These are phyloP conservation scores for Cephalotrichum gorgonifer DNA, from an alignment of 2,329 filamentous ascomycete species.

Conservation along the genomic window DNA sequence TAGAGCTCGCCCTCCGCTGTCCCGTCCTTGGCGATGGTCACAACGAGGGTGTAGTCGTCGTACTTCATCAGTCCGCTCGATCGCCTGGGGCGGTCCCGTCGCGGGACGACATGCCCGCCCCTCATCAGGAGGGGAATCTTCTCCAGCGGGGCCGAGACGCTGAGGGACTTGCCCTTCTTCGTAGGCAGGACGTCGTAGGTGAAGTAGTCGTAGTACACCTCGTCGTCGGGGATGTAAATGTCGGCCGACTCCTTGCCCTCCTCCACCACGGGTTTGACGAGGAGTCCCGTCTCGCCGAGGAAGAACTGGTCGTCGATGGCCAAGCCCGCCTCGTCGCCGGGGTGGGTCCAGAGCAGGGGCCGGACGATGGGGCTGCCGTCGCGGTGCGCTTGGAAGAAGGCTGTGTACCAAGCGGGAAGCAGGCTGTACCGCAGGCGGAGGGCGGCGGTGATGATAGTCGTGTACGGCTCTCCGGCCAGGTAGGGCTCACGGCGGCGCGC, in stretches of 20 bases:
- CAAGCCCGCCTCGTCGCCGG: conserved; percentile 77
- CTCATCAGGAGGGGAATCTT: conserved; percentile 86
- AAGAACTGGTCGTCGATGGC: conserved; percentile 89
- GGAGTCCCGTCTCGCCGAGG: conserved; percentile 73
- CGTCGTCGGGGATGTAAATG: conserved; percentile 80
- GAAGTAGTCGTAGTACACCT: conserved; percentile 93
- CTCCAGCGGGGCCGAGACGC: conserved; percentile 68
- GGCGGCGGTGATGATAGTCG: conserved; percentile 75
- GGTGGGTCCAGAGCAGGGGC: conserved; percentile 89
- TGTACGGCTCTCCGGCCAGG: conserved; percentile 74
- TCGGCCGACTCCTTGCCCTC: conserved; percentile 64
- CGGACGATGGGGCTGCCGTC: conserved; percentile 80
- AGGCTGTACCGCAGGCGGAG: conserved; percentile 82
- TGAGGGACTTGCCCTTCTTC: conserved; percentile 58
- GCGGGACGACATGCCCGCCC: conserved; percentile 83
- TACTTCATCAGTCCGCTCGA: conserved; percentile 84
- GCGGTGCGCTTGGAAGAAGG: conserved; percentile 79
- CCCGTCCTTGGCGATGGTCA: conserved; percentile 51
- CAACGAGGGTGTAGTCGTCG: conserved; percentile 88
- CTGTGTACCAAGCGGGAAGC: conserved; percentile 91
- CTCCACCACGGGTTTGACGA: conserved; percentile 83
- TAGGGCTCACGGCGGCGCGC: conserved; percentile 91
- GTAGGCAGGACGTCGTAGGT: conserved; percentile 66
- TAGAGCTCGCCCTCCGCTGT: conserved; percentile 73
- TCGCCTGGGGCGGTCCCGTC: conserved; percentile 77